phyloP scores from a whole-genome alignment of 352 stramenopile species.

The Pythium grandisporangium region DNA sequence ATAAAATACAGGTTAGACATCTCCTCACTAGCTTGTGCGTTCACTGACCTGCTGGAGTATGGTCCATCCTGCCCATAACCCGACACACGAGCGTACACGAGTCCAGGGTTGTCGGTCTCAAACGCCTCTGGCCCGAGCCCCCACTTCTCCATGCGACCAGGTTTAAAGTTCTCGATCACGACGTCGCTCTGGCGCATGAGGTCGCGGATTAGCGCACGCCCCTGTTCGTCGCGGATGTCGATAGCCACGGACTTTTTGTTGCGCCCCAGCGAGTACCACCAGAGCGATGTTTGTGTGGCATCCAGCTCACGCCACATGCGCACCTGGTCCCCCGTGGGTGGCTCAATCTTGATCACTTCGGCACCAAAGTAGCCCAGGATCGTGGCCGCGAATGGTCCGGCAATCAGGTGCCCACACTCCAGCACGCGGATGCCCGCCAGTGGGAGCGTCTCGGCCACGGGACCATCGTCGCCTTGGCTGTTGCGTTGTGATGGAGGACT shows the following conservation, averaged over 20 bases:
- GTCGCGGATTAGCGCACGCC: slow-evolving; percentile 54
- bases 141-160: slow-evolving; percentile 84
- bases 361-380: slow-evolving; percentile 87
- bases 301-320: slow-evolving; percentile 75
- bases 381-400: slow-evolving; percentile 68
- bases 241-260: slow-evolving; percentile 84
- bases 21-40: too few species aligned
- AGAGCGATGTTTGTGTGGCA: slow-evolving; percentile 65
- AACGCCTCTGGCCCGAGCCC: slow-evolving; percentile 70
- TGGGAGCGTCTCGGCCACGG: too few species aligned
- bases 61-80: slow-evolving; percentile 79
- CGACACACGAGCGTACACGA: slow-evolving; percentile 81
- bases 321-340: slow-evolving; percentile 74
- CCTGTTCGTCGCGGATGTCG: slow-evolving; percentile 68
- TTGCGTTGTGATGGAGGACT: too few species aligned
- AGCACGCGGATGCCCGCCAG: slow-evolving; percentile 68
- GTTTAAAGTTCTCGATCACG: slow-evolving; percentile 85
- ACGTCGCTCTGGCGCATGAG: slow-evolving; percentile 73
- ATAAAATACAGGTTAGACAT: too few species aligned
- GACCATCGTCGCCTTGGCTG: too few species aligned
- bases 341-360: slow-evolving; percentile 88
- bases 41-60: slow-evolving; percentile 42
- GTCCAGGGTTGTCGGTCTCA: slow-evolving; percentile 56
- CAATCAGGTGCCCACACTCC: slow-evolving; percentile 76
- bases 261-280: slow-evolving; percentile 84